These are phyloP conservation scores for Symmetrospora coprosmae DNA, from an alignment of 768 basidiomycete species.

Conservation along the genomic window DNA sequence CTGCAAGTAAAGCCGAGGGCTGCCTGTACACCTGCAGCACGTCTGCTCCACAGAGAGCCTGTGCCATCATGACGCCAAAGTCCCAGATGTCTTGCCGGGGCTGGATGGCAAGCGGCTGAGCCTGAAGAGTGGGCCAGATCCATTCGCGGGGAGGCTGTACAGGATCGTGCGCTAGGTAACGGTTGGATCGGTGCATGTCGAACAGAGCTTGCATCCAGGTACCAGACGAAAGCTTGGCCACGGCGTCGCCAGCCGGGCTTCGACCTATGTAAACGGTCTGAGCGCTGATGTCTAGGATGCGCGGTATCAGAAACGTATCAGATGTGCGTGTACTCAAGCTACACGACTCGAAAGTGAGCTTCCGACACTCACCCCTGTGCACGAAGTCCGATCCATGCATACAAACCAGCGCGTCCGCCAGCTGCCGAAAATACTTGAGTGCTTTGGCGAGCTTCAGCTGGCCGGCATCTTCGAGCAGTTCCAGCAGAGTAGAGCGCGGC, in stretches of 20 bases:
- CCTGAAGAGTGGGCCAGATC: conserved; percentile 25
- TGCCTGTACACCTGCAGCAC: conserved; percentile 13
- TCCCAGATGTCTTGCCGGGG: conserved; percentile 30
- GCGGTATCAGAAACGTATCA: no score
- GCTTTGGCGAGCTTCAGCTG: conserved; percentile 3
- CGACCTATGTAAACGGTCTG: conserved; percentile 1
- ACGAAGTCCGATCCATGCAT: neutral
- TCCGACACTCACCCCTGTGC: neutral
- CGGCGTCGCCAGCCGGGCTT: neutral
- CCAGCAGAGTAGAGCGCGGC: neutral
- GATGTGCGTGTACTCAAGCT: neutral
- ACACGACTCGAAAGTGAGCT: neutral
- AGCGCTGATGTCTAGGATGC: neutral
- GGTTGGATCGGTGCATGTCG: conserved; percentile 23
- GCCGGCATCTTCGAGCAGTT: conserved; percentile 12
- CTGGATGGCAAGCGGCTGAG: conserved; percentile 29
- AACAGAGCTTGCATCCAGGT: conserved; percentile 14
- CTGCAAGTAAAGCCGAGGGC: conserved; percentile 25
- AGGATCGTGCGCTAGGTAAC: neutral
- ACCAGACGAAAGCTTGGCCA: conserved; percentile 1
- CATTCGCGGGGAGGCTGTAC: neutral
- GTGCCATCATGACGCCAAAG: conserved; percentile 27
- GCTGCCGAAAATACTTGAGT: neutral
- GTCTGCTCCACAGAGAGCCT: conserved; percentile 21
- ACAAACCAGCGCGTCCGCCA: neutral